Evolutionary conservation across 257 asterid genomes (phyloP), one percentile per base, ranked within the genome.

Genomic region (Henckelia pumila): DNA sequence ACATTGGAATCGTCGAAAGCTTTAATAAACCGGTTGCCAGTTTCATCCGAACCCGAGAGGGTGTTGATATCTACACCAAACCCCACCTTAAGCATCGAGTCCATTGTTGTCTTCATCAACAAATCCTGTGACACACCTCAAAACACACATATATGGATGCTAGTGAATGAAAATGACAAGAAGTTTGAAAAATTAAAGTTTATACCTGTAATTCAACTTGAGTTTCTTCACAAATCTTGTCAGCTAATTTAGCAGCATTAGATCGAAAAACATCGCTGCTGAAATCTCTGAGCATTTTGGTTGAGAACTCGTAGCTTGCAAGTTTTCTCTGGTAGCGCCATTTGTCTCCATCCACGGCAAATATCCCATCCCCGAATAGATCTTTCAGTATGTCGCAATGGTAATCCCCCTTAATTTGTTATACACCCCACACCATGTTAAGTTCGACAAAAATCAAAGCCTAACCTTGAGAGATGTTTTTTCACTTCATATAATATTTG

Each of bases 1-100:
- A 67, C 87, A 68, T 81, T 85, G 59, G 92, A 83, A 63, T 83
- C 83, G 40, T 86, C 89, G 66, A 82, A 82, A 22, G 88, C 94
- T 33, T 63, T 62, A 72, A 74, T 77, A 68, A 86, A 84, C 59
- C 25, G 77, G 63, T 52, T 76, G 22, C 82, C 80, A 61, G 70
- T 73, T 64, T 78, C 88, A 57, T 70, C 80, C 11, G 86, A 74
- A 59, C 84, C 85, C 29, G 79, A 77, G 62, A 84, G 76, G 68
- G 81, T 78, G 74, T 86, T 75, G 47, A 86, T 77, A 21, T 83
- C 89, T 44, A 81, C 86, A 29, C 89, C 88, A 40, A 80, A 79
- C 16, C 81, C 88, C 57, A 83, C 86, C 82, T 69, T 77, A 73
- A 79, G 82, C 56, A 82, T 75, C 6, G 89, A 79, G 66, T 85